phyloP scores from a whole-genome alignment of 1,284 basidiomycete species.

The Cerrena zonata region DNA sequence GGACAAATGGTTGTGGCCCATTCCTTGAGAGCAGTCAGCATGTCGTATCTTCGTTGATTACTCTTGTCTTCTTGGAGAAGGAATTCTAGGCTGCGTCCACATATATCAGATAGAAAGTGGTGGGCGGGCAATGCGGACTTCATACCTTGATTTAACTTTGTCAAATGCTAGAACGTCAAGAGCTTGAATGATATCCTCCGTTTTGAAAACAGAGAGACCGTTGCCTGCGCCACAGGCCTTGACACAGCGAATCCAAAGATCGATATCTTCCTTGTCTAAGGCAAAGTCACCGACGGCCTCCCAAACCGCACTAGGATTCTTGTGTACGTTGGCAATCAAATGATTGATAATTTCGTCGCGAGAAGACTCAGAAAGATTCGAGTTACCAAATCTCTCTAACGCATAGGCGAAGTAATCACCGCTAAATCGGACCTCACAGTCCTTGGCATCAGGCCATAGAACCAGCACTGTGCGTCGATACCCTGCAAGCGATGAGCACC shows the following conservation, averaged over 20 bases:
- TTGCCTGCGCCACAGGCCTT: no score
- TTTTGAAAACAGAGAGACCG: no score
- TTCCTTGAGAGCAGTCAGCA: not conserved
- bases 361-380: no score
- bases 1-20: not conserved
- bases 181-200: not conserved
- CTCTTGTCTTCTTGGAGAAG: not conserved
- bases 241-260: no score
- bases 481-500: slow-evolving; percentile 21
- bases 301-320: no score
- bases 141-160: not conserved
- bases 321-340: no score
- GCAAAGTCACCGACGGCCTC: no score
- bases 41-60: not conserved
- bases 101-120: no score
- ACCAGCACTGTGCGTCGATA: slow-evolving; percentile 39
- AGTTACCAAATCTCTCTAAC: no score
- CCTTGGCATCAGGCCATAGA: slow-evolving; percentile 29
- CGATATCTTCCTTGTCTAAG: no score
- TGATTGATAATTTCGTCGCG: no score
- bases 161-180: not conserved
- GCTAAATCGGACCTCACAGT: slow-evolving; percentile 21
- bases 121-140: no score
- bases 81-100: not conserved
- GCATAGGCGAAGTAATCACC: slow-evolving; percentile 6